A percentile compares a stretch with the other conserved stretches of the same genome.
Evolutionary conservation across 352 stramenopile species (phyloP).

Genomic region (Phytophthora cactorum): DNA sequence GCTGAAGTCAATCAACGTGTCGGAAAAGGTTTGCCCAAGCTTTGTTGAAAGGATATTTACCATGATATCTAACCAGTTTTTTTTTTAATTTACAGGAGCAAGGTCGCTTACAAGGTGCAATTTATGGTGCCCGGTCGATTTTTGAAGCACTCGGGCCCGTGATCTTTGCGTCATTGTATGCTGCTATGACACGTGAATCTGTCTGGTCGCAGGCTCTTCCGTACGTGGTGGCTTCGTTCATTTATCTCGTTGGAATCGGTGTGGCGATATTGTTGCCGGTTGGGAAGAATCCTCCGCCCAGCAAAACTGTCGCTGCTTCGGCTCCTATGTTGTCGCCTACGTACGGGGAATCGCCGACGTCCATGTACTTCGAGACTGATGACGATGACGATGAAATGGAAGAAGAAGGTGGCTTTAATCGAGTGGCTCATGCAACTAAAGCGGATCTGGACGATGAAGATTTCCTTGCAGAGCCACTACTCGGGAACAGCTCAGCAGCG

Average conservation of each 20-base stretch:
- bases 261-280: conserved; percentile 53
- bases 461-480: conserved; percentile 57
- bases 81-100: conserved; percentile 52
- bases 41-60: neutral
- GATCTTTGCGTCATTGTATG: conserved; percentile 65
- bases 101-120: conserved; percentile 74
- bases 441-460: conserved; percentile 24
- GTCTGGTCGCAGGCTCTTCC: conserved; percentile 58
- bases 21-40: conserved; percentile 43
- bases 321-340: conserved; percentile 49
- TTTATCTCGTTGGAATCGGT: conserved; percentile 59
- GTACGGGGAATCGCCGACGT: conserved; percentile 46
- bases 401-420: conserved; percentile 14
- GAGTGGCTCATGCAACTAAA: conserved; percentile 32
- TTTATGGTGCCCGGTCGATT: conserved; percentile 69
- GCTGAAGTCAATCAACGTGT: conserved; percentile 45
- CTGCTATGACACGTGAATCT: conserved; percentile 49
- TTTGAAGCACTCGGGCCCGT: conserved; percentile 69
- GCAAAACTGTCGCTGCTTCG: conserved; percentile 17
- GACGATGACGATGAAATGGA: conserved; percentile 43
- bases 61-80: neutral
- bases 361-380: conserved; percentile 61
- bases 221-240: conserved; percentile 57
- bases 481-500: conserved; percentile 31
- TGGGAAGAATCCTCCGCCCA: conserved; percentile 18